Base-by-base conservation (phyloP, 2,329 filamentous ascomycete genomes). In the Paecilomyces dactylethromorphus region DNA sequence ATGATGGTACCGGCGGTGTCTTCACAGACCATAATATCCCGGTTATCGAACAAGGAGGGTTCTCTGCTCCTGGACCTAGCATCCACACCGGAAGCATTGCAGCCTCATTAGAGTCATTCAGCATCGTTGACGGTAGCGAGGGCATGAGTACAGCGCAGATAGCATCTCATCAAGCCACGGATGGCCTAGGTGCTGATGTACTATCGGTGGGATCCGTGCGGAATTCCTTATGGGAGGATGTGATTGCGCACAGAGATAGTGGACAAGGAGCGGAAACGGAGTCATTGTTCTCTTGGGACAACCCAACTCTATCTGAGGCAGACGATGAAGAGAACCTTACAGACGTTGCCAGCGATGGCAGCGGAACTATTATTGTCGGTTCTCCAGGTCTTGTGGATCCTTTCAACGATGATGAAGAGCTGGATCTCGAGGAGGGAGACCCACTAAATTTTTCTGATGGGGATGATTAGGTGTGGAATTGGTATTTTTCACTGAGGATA, bases 1-100 rank as follows among this genome's bases (percentile, higher is more conserved):
- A 83, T 54, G 81, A 84, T 58, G 81, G 74, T 0, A 76, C 74
- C 0, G 81, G 81, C 2, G 79, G 76, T 13, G 79, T 82, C 1
- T 84, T 78, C 62, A 71, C 69, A 0, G 74, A 76, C 52, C 66
- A 68, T 6, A 62, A 69, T 21, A 68, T 75, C 21, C 73, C 74
- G 3, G 58, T 69, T 15, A 53, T 71, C 31, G 70, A 75, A 29
- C 57, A 62, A 12, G 69, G 67, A 2, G 74, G 71, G 2, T 76
- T 78, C 56, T 71, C 71, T 7, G 69, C 66, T 5, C 70, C 71
- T 1, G 74, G 74, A 1, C 72, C 74, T 3, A 58, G 62, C 2
- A 64, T 75, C n/a, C 70, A 70, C 56, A 68, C 64, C 4, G 68
- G 67, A 8, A 69, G 66, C 55, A 58, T 62, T 5, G 62, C 66